Conservation (phyloP, 2,329 filamentous ascomycete species). For the Colletotrichum falcatum region DNA sequence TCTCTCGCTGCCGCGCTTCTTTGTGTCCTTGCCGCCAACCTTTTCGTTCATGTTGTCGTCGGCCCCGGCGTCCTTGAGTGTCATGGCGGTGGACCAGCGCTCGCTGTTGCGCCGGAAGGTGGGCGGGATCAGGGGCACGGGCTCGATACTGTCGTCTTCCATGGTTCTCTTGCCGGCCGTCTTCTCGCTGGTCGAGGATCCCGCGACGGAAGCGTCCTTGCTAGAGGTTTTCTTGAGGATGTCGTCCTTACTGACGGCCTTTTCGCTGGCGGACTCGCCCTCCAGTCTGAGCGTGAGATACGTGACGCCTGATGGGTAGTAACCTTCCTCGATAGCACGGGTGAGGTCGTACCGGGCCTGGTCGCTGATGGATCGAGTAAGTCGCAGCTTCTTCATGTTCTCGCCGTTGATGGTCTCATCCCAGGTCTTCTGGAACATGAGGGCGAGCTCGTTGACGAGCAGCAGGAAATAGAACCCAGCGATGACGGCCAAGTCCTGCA, state of each 20-base stretch:
- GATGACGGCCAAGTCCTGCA: conserved; percentile 44
- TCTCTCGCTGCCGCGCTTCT: conserved; percentile 36
- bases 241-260: conserved; percentile 35
- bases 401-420: conserved; percentile 32
- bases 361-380: conserved; percentile 37
- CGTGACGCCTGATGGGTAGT: conserved; percentile 38
- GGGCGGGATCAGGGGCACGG: conserved; percentile 34
- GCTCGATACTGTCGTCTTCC: conserved; percentile 32
- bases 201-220: conserved; percentile 30
- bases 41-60: conserved; percentile 34
- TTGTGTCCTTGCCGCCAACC: conserved; percentile 14
- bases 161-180: conserved; percentile 27
- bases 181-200: conserved; percentile 36
- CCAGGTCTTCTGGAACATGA: conserved; percentile 41
- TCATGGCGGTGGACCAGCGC: conserved; percentile 38
- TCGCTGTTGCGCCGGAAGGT: conserved; percentile 36
- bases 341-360: conserved; percentile 38
- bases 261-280: conserved; percentile 37
- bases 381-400: conserved; percentile 36
- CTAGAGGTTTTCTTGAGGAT: conserved; percentile 36
- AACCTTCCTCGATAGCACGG: conserved; percentile 38
- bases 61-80: conserved; percentile 19
- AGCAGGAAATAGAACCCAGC: conserved; percentile 43
- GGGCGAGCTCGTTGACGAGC: conserved; percentile 38
- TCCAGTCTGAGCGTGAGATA: conserved; percentile 38